phyloP scores from a whole-genome alignment of 2,329 filamentous ascomycete species.

The Colletotrichum orchidophilum region DNA sequence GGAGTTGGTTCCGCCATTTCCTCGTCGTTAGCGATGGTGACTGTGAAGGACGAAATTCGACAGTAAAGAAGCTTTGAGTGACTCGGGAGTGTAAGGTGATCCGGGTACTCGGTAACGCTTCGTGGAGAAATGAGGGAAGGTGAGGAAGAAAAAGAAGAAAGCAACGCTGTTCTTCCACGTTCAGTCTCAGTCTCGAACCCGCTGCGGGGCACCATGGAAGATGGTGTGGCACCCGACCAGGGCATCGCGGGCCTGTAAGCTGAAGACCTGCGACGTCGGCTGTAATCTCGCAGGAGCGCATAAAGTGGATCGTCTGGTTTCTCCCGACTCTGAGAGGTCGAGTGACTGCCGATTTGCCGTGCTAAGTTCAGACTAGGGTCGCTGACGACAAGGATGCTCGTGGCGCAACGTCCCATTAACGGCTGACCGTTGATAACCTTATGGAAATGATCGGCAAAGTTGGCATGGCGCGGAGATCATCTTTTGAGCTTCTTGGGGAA shows the following conservation, averaged over 20 bases:
- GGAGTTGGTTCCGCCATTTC: conserved; percentile 14
- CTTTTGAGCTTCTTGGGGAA: not conserved
- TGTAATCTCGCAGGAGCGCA: conserved; percentile 1
- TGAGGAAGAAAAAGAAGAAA: not conserved
- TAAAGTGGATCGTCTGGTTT: not conserved
- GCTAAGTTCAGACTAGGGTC: not conserved
- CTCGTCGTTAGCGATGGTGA: not conserved
- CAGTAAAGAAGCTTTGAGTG: not conserved
- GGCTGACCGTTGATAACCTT: not conserved
- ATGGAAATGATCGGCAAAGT: not conserved
- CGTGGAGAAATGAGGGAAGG: conserved; percentile 5
- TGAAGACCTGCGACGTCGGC: not conserved
- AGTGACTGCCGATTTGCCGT: not conserved
- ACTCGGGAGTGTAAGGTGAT: not conserved
- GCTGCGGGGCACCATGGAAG: not conserved
- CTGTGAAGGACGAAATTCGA: not conserved
- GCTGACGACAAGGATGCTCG: not conserved
- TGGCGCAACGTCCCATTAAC: not conserved
- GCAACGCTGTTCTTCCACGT: not conserved
- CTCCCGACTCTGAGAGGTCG: not conserved
- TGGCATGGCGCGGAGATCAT: not conserved
- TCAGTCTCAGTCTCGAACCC: not conserved
- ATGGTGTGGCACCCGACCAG: conserved; percentile 1
- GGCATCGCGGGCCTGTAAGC: not conserved
- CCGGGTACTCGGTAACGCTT: conserved; percentile 6